Base-by-base conservation (phyloP, 345 rosid genomes). In the Eucalyptus virginea region DNA sequence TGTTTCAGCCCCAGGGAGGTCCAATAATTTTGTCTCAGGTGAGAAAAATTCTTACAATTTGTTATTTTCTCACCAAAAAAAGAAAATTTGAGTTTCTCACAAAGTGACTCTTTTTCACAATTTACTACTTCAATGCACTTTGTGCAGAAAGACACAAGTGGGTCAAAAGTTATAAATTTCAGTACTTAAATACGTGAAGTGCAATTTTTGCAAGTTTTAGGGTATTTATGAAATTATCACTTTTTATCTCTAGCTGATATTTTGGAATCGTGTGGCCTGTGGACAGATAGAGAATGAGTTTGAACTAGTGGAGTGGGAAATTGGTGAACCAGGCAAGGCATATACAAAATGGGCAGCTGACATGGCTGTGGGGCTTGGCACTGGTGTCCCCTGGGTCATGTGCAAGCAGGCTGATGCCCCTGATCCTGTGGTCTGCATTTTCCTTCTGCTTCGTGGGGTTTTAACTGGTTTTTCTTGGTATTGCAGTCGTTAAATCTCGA, bases 311-410 rank as follows among this genome's bases (percentile, higher is more conserved):
- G 94, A 94, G 26, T 93, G 94, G 92, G 91, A 91, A 62, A 90
- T 93, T 77, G 97, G 97, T 7, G 91, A 90, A 89, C 85, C 91
- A 83, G 96, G 96, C 2, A 89, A 92, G 56, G 92, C 93, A 81
- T 96, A 95, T 88, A 91, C 92, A 67, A 89, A 93, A 47, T 96
- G 96, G 97, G 94, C 92, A 85, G 97, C 95, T 81, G 89, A 93
- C 88, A 95, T 93, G 96, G 97, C 96, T 54, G 86, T 93, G 49
- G 92, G 94, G 62, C 93, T 93, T 50, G 92, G 92, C 87, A 94
- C 95, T 16, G 96, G 96, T 60, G 96, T 96, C 88, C 97, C 97
- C n/a, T 95, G 96, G 97, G 90, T 89, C 94, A 89, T 89, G 91
- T 89, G 90, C 90, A 86, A 89, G 88, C 90, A 89, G 51, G 88